Base-by-base conservation (phyloP, 2,329 filamentous ascomycete genomes). In the Cyphellophora europaea region DNA sequence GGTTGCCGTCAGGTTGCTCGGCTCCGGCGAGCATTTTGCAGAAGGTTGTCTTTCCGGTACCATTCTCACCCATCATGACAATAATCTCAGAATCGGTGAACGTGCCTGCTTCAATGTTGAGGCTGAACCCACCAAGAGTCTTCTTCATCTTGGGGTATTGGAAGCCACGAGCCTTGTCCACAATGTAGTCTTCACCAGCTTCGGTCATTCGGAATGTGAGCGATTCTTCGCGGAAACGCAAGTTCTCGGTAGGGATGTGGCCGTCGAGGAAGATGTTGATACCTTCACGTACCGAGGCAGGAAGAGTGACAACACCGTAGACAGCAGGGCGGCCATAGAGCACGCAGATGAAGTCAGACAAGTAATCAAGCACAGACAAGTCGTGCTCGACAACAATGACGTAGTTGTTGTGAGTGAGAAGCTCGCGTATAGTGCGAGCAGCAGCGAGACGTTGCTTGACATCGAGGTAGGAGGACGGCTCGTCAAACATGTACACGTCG, bases 61-160 rank as follows among this genome's bases (percentile, higher is more conserved):
- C 91, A 65, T 98, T 98, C 69, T 96, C 89, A 50, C 91, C 91
- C 91, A 98, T 96, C 86, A 98, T 93, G 62, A 98, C 91, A 38
- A 98, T 77, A 50, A 98, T 98, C 58, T 98, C 91, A 1, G 91
- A 98, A 60, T 98, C 89, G 13, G 91, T 96, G 58, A 98, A 98
- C 42, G 80, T 71, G 50, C 93, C 91, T 15, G 74, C 38, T 30
- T 96, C 82, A 47, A 98, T 79, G 38, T 64, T 73, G 33, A 98
- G 76, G 52, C 82, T 77, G 74, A 98, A 98, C 58, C 72, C 74
- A 41, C 88, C 91, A 23, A 96, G 71, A 0, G 83, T 91, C 74
- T 96, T 96, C 61, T 85, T 72, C 87, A 98, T 94, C 35, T 66
- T 66, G 21, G 91, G 89, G 61, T 96, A 98, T 41, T 63, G 67